These are phyloP conservation scores for Phaeosphaeria sp. DNA, from an alignment of 2,329 filamentous ascomycete species.

Conservation along the genomic window DNA sequence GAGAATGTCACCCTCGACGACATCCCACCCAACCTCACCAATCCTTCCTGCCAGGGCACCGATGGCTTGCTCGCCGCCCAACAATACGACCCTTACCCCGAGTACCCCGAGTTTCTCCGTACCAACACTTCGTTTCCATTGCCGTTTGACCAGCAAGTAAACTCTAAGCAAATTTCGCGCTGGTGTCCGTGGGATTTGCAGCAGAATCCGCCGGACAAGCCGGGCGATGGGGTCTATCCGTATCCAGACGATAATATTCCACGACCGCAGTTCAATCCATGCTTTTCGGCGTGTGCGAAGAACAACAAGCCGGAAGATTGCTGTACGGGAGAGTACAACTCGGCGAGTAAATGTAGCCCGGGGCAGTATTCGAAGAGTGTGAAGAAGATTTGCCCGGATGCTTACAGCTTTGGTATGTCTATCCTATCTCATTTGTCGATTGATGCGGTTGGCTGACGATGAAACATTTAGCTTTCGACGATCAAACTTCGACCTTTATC, in stretches of 20 bases:
- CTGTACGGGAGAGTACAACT: constrained; percentile 74
- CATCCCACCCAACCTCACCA: constrained; percentile 78
- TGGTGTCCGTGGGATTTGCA: constrained; percentile 88
- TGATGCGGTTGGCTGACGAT: not conserved
- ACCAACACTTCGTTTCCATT: constrained; percentile 72
- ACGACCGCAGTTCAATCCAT: constrained; percentile 77
- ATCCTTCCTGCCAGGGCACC: constrained; percentile 78
- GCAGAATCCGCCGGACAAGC: constrained; percentile 70
- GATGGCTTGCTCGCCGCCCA: constrained; percentile 62
- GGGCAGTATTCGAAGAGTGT: constrained; percentile 72
- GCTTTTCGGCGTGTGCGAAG: constrained; percentile 77
- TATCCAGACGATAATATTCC: constrained; percentile 79
- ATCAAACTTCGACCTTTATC: constrained; percentile 64
- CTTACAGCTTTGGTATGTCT: constrained; percentile 76
- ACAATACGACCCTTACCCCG: constrained; percentile 58
- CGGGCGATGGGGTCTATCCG: constrained; percentile 77
- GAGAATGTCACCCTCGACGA: constrained; percentile 65
- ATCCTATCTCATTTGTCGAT: no score
- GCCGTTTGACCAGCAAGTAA: constrained; percentile 68
- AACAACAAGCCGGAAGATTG: constrained; percentile 73
- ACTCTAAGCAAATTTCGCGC: constrained; percentile 62
- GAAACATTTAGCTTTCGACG: constrained; percentile 58
- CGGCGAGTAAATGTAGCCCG: constrained; percentile 68
- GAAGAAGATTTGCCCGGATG: constrained; percentile 81
- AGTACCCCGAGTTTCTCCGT: constrained; percentile 61